A percentile compares a stretch with the other conserved stretches of the same genome.
Conservation (phyloP, 2,329 filamentous ascomycete species). For the Bipolaris gigantea region DNA sequence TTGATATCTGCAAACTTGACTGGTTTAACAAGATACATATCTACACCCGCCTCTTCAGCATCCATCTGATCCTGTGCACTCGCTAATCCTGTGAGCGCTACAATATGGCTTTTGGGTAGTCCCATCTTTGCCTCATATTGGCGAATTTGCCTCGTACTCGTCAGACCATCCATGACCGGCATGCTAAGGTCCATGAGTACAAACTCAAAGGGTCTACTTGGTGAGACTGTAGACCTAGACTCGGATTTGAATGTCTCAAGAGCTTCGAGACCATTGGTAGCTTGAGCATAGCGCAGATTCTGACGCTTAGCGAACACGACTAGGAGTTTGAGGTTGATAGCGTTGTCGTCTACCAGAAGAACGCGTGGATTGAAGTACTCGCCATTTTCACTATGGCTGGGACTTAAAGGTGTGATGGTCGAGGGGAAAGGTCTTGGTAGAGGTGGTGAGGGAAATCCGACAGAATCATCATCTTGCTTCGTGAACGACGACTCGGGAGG, state of each 20-base stretch:
- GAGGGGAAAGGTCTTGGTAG: constrained; percentile 18
- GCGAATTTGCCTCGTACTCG: constrained; percentile 38
- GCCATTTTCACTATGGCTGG: constrained; percentile 16
- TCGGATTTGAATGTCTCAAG: constrained; percentile 29
- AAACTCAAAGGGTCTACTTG: constrained; percentile 33
- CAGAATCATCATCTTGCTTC: not conserved
- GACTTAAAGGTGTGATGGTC: constrained; percentile 22
- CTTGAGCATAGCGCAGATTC: constrained; percentile 31
- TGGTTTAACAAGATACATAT: constrained; percentile 46
- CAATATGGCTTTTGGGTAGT: constrained; percentile 28
- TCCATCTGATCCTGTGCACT: constrained; percentile 40
- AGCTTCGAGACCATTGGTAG: constrained; percentile 40
- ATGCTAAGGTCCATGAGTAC: constrained; percentile 43
- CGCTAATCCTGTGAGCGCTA: constrained; percentile 45
- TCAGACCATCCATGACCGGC: constrained; percentile 45
- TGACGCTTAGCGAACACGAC: constrained; percentile 48
- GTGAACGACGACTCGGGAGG: constrained; percentile 10
- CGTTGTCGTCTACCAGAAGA: constrained; percentile 41
- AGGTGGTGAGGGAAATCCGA: constrained; percentile 15
- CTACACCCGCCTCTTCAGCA: constrained; percentile 40
- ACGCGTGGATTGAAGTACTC: constrained; percentile 37
- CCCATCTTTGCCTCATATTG: constrained; percentile 31
- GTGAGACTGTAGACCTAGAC: constrained; percentile 17
- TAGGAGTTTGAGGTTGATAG: constrained; percentile 41
- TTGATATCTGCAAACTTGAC: constrained; percentile 42